A percentile compares a stretch with the other conserved stretches of the same genome.
phyloP scores from a whole-genome alignment of 129 eudicot species.

The Rutidosis leptorrhynchoides region DNA sequence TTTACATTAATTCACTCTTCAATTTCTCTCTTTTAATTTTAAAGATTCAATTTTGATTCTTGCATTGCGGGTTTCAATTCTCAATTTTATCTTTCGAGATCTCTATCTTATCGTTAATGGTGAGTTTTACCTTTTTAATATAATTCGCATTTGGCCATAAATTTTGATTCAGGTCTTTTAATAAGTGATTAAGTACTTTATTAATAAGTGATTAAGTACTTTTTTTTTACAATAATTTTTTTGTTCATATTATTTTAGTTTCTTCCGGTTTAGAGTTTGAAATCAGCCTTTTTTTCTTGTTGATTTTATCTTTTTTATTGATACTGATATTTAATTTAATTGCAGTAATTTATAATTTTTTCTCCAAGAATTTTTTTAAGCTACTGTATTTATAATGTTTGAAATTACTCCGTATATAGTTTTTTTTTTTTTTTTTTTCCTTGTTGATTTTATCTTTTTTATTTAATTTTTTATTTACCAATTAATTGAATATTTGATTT shows the following conservation, averaged over 20 bases:
- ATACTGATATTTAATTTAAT: too few relatives aligned
- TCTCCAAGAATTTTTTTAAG: too few relatives aligned
- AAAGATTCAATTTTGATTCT: conserved; percentile 24
- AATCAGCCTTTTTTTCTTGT: too few relatives aligned
- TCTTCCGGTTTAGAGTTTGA: too few relatives aligned
- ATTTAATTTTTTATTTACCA: too few relatives aligned
- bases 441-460: too few relatives aligned
- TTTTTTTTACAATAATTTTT: conserved; percentile 9
- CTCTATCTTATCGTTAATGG: conserved; percentile 24
- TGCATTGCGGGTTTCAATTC: conserved; percentile 43
- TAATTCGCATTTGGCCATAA: not conserved
- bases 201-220: conserved; percentile 24
- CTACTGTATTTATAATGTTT: too few relatives aligned
- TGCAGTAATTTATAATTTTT: too few relatives aligned
- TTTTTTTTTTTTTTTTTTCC: too few relatives aligned
- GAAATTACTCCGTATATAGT: too few relatives aligned
- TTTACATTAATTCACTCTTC: conserved; percentile 26
- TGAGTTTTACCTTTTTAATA: conserved; percentile 24
- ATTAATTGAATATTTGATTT: too few relatives aligned
- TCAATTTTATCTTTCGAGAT: conserved; percentile 25
- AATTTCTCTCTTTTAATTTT: conserved; percentile 41
- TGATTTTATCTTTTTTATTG: too few relatives aligned
- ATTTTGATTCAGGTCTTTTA: conserved; percentile 23
- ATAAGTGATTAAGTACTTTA: conserved; percentile 26
- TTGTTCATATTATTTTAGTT: not conserved